Percentiles rank a stretch among this genome's conserved stretches.
phyloP scores from a whole-genome alignment of 176 grass and related monocot species.

The Dendrocalamus sinicus region DNA sequence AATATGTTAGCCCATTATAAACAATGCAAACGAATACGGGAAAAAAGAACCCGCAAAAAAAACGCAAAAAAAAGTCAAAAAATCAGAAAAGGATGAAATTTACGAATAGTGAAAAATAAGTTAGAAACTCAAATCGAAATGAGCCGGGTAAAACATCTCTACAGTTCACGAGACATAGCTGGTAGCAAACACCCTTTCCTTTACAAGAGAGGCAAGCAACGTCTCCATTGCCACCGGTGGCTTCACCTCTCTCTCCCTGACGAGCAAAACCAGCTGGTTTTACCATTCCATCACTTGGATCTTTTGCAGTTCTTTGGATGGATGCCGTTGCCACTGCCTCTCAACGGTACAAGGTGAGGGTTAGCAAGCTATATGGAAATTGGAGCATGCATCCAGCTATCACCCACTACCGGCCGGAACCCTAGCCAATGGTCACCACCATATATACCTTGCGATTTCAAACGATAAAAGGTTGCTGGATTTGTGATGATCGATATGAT shows the following conservation, averaged over 20 bases:
- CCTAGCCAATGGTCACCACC: conserved; percentile 24
- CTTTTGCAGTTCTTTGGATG: neutral
- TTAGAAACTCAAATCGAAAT: too few species aligned
- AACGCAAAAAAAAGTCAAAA: too few species aligned
- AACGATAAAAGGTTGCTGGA: conserved; percentile 20
- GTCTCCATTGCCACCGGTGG: neutral
- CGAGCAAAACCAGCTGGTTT: conserved; percentile 11
- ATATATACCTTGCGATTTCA: conserved; percentile 38
- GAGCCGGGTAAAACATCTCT: too few species aligned
- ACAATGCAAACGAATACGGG: too few species aligned
- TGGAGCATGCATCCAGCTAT: conserved; percentile 18
- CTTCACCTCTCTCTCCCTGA: neutral
- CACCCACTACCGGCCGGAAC: conserved; percentile 7
- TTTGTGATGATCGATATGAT: conserved; percentile 5
- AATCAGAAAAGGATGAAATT: too few species aligned
- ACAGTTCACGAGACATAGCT: neutral
- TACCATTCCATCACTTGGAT: neutral
- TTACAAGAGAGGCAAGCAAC: neutral
- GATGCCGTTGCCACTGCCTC: neutral
- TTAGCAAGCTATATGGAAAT: neutral
- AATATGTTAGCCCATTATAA: too few species aligned
- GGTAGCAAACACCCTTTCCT: neutral
- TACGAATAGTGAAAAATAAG: too few species aligned
- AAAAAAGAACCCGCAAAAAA: too few species aligned
- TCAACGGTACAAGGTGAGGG: neutral